These are phyloP conservation scores for Calonectria leucothoes DNA, from an alignment of 2,329 filamentous ascomycete species.

Conservation along the genomic window DNA sequence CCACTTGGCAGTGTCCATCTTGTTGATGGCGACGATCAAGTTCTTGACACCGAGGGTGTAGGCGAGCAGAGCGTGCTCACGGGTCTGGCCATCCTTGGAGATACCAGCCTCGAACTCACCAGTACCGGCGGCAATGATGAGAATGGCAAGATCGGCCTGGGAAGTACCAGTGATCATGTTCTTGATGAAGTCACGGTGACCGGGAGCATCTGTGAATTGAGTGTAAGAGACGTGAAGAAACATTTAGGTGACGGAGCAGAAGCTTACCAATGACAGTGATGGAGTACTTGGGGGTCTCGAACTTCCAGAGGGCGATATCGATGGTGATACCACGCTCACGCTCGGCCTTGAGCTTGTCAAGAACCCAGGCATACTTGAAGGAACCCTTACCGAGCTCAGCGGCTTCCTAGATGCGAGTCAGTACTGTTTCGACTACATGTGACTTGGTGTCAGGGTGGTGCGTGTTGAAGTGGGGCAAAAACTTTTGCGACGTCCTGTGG, in stretches of 20 bases:
- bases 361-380: conserved; percentile 99
- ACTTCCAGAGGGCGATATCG: conserved; percentile 99
- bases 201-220: conserved; percentile 83
- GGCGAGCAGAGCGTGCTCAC: conserved; percentile 99
- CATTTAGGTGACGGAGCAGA: not conserved
- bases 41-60: conserved; percentile 99
- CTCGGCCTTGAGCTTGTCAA: conserved; percentile 99
- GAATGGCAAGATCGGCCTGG: conserved; percentile 99
- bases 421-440: conserved; percentile 24
- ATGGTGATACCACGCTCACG: conserved; percentile 99
- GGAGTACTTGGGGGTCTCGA: conserved; percentile 98
- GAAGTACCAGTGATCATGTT: conserved; percentile 99
- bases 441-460: conserved; percentile 20
- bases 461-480: conserved; percentile 2
- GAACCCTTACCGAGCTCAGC: conserved; percentile 99
- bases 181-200: conserved; percentile 99
- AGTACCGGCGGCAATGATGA: conserved; percentile 99
- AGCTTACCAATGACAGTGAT: conserved; percentile 94
- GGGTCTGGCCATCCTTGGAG: conserved; percentile 99
- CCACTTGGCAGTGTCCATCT: conserved; percentile 99
- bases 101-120: conserved; percentile 99
- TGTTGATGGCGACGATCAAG: conserved; percentile 99
- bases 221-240: conserved; percentile 20
- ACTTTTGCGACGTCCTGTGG: conserved; percentile 21
- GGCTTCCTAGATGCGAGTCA: conserved; percentile 77